Base-by-base conservation (phyloP, 306 rosid genomes). In the Rosa multiflora region DNA sequence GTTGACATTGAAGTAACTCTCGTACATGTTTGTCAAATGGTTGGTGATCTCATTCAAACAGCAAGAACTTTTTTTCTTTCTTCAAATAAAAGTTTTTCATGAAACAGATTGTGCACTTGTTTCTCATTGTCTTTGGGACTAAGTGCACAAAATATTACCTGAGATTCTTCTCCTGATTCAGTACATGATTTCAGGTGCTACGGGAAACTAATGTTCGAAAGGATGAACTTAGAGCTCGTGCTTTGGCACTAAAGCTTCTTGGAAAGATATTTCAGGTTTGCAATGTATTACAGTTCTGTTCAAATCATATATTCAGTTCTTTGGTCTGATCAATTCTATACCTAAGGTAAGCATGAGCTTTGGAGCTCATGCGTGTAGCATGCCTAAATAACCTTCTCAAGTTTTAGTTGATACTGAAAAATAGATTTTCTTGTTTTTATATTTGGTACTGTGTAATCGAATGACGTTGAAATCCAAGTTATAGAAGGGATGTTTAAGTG, bases 1-100 rank as follows among this genome's bases (percentile, higher is more conserved):
- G 93, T 93, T 35, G 99, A 95, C 87, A 87, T 95, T 79, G 99
- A 95, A 93, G 87, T 90, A 71, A 95, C 99, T 23, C 93, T 95
- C 72, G 79, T 86, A 68, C 93, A 89, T 70, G 98, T 95, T 82
- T 95, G 97, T 78, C 99, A 95, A 82, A 88, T 91, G 97, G 99
- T 95, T 80, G 86, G 94, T 72, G 74, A 53, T 67, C 67, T 82
- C 83, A 82, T 42, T 72, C 42, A 21, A 56, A 59, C 37, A 23
- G 43, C 53, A 35, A 17, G 18, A 9, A 6, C 13, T 75, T 68
- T 5, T 35, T 72, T 58, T 37, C 18, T 58, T 37, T 35, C 37
- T n/a, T 46, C 55, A 6, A 32, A 10, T 29, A 20, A 35, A 64
- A 5, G 12, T 2, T 5, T 44, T 72, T 40, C 76, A 67, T 18